Conservation (phyloP, 2,329 filamentous ascomycete genomes). For the Colletotrichum euphorbiae region DNA sequence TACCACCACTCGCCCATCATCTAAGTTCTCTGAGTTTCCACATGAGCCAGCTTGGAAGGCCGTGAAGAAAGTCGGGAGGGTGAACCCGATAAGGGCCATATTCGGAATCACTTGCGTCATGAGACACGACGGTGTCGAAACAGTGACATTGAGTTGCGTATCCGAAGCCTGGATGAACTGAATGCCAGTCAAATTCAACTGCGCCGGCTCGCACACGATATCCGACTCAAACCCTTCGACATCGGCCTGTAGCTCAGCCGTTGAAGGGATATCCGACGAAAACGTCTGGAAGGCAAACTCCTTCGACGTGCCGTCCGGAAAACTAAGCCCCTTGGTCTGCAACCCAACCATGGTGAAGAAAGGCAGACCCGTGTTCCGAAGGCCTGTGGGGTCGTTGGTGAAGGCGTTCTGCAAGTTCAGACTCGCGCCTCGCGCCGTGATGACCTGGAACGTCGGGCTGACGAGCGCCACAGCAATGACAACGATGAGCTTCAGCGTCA, state of each 20-base stretch:
- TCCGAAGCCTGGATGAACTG: conserved; percentile 38
- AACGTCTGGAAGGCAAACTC: conserved; percentile 53
- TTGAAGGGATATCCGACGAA: conserved; percentile 40
- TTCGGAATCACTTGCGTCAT: conserved; percentile 42
- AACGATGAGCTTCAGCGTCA: conserved; percentile 50
- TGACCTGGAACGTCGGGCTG: conserved; percentile 46
- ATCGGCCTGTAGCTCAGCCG: conserved; percentile 45
- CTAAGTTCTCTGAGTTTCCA: conserved; percentile 30
- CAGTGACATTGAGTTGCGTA: conserved; percentile 47
- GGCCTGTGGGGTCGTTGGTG: conserved; percentile 42
- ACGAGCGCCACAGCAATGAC: conserved; percentile 53
- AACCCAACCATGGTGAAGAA: conserved; percentile 51
- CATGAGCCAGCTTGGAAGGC: conserved; percentile 43
- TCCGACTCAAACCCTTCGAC: conserved; percentile 51
- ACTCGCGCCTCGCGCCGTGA: conserved; percentile 42
- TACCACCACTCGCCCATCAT: conserved; percentile 44
- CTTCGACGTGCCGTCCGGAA: conserved; percentile 49
- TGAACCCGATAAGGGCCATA: conserved; percentile 26
- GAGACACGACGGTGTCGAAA: conserved; percentile 41
- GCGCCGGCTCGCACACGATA: conserved; percentile 48
- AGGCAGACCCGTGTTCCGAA: conserved; percentile 46
- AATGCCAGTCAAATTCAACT: conserved; percentile 44
- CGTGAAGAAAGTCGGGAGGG: conserved; percentile 41
- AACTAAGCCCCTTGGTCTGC: conserved; percentile 43
- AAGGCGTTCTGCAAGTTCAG: conserved; percentile 48